These are phyloP conservation scores for Eimeria maxima DNA, from an alignment of 169 alveolate species.

Conservation along the genomic window DNA sequence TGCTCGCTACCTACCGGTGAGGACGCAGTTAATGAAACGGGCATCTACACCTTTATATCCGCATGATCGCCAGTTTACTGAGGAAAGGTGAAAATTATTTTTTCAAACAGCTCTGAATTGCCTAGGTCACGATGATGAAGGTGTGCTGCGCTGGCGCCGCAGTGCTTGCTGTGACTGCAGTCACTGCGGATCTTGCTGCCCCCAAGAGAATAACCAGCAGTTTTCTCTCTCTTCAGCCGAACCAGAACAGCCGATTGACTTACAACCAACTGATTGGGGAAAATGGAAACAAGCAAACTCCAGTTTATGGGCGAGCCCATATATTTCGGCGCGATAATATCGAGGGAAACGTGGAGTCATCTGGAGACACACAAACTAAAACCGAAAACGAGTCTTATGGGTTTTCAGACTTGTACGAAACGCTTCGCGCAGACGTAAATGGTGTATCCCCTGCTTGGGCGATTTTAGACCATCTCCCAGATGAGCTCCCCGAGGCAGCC, in stretches of 20 bases:
- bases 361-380: neutral
- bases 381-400: neutral
- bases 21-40: neutral
- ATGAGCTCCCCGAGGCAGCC: neutral
- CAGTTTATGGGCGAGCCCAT: neutral
- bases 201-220: neutral
- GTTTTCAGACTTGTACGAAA: neutral
- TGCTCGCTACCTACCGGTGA: neutral
- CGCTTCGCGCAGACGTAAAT: neutral
- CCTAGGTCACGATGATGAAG: neutral
- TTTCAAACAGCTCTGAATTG: neutral
- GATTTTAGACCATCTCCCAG: neutral
- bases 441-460: neutral
- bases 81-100: neutral
- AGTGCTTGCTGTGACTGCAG: conserved; percentile 8
- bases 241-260: neutral
- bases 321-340: neutral
- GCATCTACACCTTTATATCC: neutral
- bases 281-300: neutral
- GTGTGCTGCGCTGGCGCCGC: conserved; percentile 4
- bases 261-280: neutral
- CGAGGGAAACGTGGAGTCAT: neutral
- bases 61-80: neutral
- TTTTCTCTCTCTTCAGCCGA: neutral
- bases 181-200: neutral